Evolutionary conservation across 108 stramenopile genomes (phyloP).

Genomic region (Parietichytrium sp.): DNA sequence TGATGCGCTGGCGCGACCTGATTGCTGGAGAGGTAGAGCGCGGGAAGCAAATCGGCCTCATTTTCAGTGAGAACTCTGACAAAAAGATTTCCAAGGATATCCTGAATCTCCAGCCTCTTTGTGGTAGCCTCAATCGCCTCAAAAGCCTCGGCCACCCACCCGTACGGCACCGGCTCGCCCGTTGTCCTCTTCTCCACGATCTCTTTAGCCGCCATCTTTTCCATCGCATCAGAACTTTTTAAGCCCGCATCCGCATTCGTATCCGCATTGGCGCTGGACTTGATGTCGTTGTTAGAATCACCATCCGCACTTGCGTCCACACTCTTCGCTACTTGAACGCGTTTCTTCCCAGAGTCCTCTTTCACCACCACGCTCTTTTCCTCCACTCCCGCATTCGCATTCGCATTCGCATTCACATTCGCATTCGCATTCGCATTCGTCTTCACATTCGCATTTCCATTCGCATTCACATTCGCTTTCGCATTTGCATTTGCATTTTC

Average conservation of each 20-base stretch:
- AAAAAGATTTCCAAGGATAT: slow-evolving; percentile 49
- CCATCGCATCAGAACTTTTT: not conserved
- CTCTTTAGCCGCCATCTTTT: not conserved
- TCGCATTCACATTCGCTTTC: too few species aligned
- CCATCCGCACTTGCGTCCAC: not conserved
- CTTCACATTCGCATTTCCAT: too few species aligned
- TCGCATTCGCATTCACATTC: too few species aligned
- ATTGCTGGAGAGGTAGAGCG: slow-evolving; percentile 81
- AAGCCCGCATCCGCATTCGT: not conserved
- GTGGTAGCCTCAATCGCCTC: slow-evolving; percentile 73
- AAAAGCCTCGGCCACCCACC: slow-evolving; percentile 69
- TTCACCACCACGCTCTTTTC: too few species aligned
- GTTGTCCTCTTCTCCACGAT: not conserved
- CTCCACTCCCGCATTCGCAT: too few species aligned
- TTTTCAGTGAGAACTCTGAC: slow-evolving; percentile 43
- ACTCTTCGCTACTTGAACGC: not conserved
- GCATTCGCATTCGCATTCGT: too few species aligned
- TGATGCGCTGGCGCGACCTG: slow-evolving; percentile 89
- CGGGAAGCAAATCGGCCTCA: slow-evolving; percentile 70
- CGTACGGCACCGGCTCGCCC: slow-evolving; percentile 62
- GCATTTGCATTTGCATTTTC: too few species aligned
- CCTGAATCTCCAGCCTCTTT: slow-evolving; percentile 83
- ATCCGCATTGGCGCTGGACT: not conserved
- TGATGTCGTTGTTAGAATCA: not conserved
- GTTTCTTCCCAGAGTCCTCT: slow-evolving; percentile 27